Conservation (phyloP, 306 rosid species). For the Castanopsis chinensis region DNA sequence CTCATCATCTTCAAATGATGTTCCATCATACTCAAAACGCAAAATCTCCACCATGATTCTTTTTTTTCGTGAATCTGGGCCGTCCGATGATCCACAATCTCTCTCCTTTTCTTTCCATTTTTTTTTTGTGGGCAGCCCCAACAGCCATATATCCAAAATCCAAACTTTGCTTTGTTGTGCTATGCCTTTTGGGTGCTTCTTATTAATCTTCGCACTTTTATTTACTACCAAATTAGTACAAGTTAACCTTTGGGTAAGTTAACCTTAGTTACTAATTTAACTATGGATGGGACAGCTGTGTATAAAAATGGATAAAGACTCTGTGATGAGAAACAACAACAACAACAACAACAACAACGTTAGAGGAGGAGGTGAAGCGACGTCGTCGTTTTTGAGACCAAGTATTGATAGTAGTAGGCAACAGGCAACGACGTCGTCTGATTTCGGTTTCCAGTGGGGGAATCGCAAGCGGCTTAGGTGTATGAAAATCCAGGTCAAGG, state of each 20-base stretch:
- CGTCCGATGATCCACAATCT: not conserved
- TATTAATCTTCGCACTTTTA: not conserved
- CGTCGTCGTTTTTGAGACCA: conserved; percentile 46
- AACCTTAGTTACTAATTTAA: conserved; percentile 22
- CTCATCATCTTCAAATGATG: not conserved
- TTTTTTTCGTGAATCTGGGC: not conserved
- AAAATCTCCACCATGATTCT: not conserved
- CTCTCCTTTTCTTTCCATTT: not conserved
- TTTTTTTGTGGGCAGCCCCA: not conserved
- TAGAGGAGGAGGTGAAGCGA: conserved; percentile 36
- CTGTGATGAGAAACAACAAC: conserved; percentile 29
- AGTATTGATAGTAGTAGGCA: conserved; percentile 45
- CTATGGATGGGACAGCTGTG: conserved; percentile 33
- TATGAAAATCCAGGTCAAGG: conserved; percentile 87
- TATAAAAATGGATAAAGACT: conserved; percentile 60
- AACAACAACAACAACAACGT: conserved; percentile 11
- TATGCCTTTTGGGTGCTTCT: not conserved
- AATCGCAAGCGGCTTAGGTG: conserved; percentile 87
- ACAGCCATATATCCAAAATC: not conserved
- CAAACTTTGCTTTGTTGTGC: not conserved
- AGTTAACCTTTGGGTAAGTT: conserved; percentile 18
- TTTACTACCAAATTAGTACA: not conserved
- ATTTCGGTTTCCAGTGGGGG: conserved; percentile 83
- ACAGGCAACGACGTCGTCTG: conserved; percentile 46
- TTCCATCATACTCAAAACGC: not conserved